Percentiles rank a stretch among this genome's conserved stretches.
phyloP scores from a whole-genome alignment of 495 filamentous ascomycete genomes.

The Tuber melanosporum region DNA sequence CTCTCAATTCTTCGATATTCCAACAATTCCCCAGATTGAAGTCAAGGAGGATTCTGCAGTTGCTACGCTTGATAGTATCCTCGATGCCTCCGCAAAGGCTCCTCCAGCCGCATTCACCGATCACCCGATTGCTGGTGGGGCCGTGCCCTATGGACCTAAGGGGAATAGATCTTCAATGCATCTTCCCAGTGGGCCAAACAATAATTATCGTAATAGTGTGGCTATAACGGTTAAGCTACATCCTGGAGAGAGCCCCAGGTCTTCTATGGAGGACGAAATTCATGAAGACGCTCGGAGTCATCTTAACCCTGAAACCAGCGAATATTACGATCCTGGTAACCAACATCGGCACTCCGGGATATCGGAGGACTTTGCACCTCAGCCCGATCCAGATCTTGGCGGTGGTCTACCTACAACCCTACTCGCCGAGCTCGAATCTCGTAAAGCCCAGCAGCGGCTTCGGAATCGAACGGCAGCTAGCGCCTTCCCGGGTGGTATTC shows the following conservation, averaged over 20 bases:
- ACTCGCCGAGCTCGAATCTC: conserved; percentile 81
- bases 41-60: conserved; percentile 38
- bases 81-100: conserved; percentile 87
- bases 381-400: conserved; percentile 10
- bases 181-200: background rate
- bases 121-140: conserved; percentile 71
- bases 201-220: conserved; percentile 38
- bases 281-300: conserved; percentile 13
- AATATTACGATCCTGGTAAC: conserved; percentile 26
- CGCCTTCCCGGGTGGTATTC: conserved; percentile 67
- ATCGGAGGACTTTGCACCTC: conserved; percentile 26
- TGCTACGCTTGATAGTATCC: conserved; percentile 76
- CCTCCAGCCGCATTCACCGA: conserved; percentile 94
- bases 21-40: conserved; percentile 20
- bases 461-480: conserved; percentile 63
- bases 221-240: conserved; percentile 37
- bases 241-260: conserved; percentile 37
- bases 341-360: conserved; percentile 17
- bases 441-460: conserved; percentile 74
- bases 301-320: conserved; percentile 28
- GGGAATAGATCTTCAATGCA: conserved; percentile 31
- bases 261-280: conserved; percentile 27
- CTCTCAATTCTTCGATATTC: conserved; percentile 73
- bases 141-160: conserved; percentile 31
- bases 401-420: conserved; percentile 69